phyloP scores from a whole-genome alignment of 2,329 filamentous ascomycete species.

The Penicillium sp. region DNA sequence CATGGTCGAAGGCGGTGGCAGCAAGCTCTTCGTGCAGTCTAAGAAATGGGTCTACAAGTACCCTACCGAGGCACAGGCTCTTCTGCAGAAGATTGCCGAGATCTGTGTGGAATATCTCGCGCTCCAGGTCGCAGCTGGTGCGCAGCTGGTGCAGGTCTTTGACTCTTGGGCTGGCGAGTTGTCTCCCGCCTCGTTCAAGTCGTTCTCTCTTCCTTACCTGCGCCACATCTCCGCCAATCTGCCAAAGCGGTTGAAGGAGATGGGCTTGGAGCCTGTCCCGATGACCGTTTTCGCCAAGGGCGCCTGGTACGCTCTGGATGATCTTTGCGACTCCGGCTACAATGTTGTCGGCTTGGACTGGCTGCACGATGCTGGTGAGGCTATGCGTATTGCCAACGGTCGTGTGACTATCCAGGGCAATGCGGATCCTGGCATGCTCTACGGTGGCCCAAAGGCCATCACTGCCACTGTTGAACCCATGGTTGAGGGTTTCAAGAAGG shows the following conservation, averaged over 20 bases:
- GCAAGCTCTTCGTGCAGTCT: conserved; percentile 87
- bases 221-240: conserved; percentile 78
- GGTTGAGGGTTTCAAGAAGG: conserved; percentile 78
- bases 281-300: conserved; percentile 99
- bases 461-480: conserved; percentile 79
- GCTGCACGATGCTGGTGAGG: conserved; percentile 84
- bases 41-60: conserved; percentile 98
- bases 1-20: conserved; percentile 97
- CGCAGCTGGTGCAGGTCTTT: conserved; percentile 94
- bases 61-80: conserved; percentile 70
- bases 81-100: conserved; percentile 88
- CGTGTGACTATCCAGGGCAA: conserved; percentile 89
- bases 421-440: conserved; percentile 88
- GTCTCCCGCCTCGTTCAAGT: conserved; percentile 75
- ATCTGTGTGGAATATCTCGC: conserved; percentile 94
- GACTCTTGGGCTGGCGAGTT: conserved; percentile 98
- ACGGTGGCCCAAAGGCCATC: conserved; percentile 78
- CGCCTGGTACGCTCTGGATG: conserved; percentile 90
- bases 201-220: conserved; percentile 84
- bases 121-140: conserved; percentile 86
- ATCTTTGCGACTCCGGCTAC: conserved; percentile 83
- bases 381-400: conserved; percentile 73
- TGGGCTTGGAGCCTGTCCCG: conserved; percentile 76
- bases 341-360: conserved; percentile 93
- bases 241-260: conserved; percentile 68